phyloP scores from a whole-genome alignment of 2,329 filamentous ascomycete species.

The Ceratocystis destructans region DNA sequence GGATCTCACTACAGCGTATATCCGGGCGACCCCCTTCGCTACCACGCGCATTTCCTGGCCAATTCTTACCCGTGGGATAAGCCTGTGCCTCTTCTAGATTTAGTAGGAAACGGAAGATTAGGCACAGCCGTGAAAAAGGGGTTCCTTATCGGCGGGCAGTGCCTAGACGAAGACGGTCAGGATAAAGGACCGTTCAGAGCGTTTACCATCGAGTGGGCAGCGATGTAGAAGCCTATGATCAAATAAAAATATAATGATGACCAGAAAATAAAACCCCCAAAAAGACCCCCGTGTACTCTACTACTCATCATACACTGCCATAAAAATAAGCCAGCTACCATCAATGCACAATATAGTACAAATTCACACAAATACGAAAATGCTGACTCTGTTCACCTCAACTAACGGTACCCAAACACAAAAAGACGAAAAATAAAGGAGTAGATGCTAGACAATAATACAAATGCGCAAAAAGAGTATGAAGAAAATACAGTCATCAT shows the following conservation, averaged over 20 bases:
- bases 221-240: conserved; percentile 47
- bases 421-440: neutral
- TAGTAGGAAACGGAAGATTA: conserved; percentile 73
- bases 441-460: neutral
- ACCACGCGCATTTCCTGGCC: conserved; percentile 87
- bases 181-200: conserved; percentile 41
- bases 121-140: conserved; percentile 96
- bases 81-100: conserved; percentile 67
- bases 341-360: neutral
- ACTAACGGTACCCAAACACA: neutral
- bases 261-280: neutral
- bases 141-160: conserved; percentile 66
- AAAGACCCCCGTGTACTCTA: neutral
- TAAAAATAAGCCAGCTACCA: neutral
- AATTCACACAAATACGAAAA: too few relatives aligned
- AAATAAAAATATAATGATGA: conserved; percentile 4
- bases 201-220: conserved; percentile 88
- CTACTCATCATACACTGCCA: too few relatives aligned
- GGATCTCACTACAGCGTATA: conserved; percentile 92
- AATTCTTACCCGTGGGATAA: conserved; percentile 80
- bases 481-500: neutral
- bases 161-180: conserved; percentile 27
- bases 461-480: conserved; percentile 14
- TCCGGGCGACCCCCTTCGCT: conserved; percentile 84
- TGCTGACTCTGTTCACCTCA: neutral